Conservation (phyloP, 1,139 yeast genomes). For the Pneumocystis canis region DNA sequence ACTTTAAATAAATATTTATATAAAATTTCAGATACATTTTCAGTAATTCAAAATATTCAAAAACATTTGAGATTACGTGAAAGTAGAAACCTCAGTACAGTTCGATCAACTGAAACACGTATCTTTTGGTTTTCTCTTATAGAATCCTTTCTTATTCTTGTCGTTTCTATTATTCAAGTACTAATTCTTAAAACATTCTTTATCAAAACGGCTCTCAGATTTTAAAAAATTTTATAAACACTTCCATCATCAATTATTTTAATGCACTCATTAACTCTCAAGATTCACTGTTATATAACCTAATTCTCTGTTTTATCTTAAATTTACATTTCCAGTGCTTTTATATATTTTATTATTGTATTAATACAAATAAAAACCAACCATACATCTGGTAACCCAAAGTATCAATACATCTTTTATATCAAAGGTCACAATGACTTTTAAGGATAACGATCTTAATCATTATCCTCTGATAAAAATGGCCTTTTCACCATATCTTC, state of each 20-base stretch:
- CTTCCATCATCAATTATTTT: too few relatives aligned
- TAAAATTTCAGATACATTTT: slow-evolving; percentile 53
- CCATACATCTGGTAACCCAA: neutral
- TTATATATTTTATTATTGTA: too few relatives aligned
- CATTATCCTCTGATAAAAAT: slow-evolving; percentile 8
- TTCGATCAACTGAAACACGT: slow-evolving; percentile 72
- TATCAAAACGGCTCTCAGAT: slow-evolving; percentile 24
- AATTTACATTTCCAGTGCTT: too few relatives aligned
- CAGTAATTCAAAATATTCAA: slow-evolving; percentile 38
- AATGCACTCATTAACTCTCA: too few relatives aligned
- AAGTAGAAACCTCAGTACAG: slow-evolving; percentile 83
- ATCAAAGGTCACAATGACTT: neutral
- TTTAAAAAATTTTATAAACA: neutral
- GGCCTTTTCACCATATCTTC: slow-evolving; percentile 13
- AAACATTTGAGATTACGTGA: slow-evolving; percentile 83
- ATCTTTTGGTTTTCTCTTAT: slow-evolving; percentile 71
- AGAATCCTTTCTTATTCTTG: slow-evolving; percentile 68
- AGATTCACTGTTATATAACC: too few relatives aligned
- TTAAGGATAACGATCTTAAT: neutral
- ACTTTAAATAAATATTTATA: slow-evolving; percentile 33
- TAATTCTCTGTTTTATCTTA: too few relatives aligned
- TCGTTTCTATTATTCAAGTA: slow-evolving; percentile 75
- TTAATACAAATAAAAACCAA: too few relatives aligned
- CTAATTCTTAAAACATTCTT: slow-evolving; percentile 73
- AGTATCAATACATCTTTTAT: neutral